phyloP scores from a whole-genome alignment of 345 rosid genomes.

The Acer campestre region DNA sequence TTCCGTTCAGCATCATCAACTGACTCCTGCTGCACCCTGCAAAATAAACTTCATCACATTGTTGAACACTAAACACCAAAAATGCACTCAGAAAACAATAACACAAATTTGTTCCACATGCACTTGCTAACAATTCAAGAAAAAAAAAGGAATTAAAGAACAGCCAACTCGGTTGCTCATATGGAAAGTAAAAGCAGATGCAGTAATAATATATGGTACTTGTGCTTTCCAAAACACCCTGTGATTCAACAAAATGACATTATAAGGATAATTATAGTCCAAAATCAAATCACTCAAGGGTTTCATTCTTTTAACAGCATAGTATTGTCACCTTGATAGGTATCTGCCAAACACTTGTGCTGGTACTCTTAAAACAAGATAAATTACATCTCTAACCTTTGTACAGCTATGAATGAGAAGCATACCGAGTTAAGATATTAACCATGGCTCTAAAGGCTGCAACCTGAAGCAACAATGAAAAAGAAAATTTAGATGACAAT shows the following conservation, averaged over 20 bases:
- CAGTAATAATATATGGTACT: neutral
- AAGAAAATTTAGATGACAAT: constrained; percentile 29
- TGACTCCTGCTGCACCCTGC: constrained; percentile 98
- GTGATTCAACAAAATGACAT: neutral
- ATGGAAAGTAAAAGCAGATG: neutral
- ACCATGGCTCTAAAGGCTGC: constrained; percentile 99
- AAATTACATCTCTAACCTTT: neutral
- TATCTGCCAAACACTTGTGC: neutral
- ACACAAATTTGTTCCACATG: constrained; percentile 1
- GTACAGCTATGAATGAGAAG: constrained; percentile 12
- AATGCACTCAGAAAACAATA: constrained; percentile 15
- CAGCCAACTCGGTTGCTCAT: neutral
- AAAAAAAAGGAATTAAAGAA: neutral
- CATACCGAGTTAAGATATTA: constrained; percentile 91
- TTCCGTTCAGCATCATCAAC: constrained; percentile 96
- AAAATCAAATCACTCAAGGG: neutral
- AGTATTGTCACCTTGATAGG: neutral
- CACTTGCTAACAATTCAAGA: neutral
- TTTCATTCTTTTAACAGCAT: neutral
- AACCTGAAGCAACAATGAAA: constrained; percentile 58
- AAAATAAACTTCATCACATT: constrained; percentile 21
- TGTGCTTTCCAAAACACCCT: neutral
- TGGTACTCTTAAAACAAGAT: neutral
- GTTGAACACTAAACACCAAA: constrained; percentile 19
- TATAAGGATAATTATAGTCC: neutral